phyloP scores from a whole-genome alignment of 768 basidiomycete genomes.

The Boletus rufocinnamomeus region DNA sequence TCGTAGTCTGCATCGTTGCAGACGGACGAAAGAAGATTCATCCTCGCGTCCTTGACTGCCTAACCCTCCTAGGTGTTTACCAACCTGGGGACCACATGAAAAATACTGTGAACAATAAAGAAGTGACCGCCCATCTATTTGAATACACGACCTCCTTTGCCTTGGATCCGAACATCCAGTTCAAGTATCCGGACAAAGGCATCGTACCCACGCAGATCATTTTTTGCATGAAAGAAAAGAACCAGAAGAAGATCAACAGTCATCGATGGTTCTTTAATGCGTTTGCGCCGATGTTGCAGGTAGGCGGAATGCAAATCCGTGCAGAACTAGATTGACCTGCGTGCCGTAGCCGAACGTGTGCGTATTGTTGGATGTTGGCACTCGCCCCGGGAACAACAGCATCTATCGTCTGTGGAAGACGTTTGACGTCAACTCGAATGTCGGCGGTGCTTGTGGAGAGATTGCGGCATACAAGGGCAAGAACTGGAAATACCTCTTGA shows the following conservation, averaged over 20 bases:
- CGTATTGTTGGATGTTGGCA: slow-evolving; percentile 92
- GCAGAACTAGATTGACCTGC: background rate
- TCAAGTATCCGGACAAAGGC: slow-evolving; percentile 89
- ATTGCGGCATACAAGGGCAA: slow-evolving; percentile 91
- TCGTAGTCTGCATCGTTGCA: slow-evolving; percentile 90
- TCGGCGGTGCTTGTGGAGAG: slow-evolving; percentile 97
- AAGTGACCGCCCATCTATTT: slow-evolving; percentile 76
- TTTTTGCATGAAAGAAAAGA: slow-evolving; percentile 89
- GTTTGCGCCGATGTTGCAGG: slow-evolving; percentile 79
- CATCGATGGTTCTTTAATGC: slow-evolving; percentile 99
- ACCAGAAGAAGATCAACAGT: slow-evolving; percentile 96
- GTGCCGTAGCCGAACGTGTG: slow-evolving; percentile 78
- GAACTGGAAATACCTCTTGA: slow-evolving; percentile 77
- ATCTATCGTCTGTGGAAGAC: slow-evolving; percentile 97
- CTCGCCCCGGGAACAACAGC: slow-evolving; percentile 82
- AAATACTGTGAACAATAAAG: slow-evolving; percentile 69
- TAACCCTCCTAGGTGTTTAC: slow-evolving; percentile 92
- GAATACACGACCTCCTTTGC: slow-evolving; percentile 86
- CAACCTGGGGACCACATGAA: slow-evolving; percentile 67
- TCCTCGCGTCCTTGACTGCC: slow-evolving; percentile 81
- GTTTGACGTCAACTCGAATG: slow-evolving; percentile 88
- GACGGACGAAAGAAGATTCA: slow-evolving; percentile 85
- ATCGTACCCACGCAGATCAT: slow-evolving; percentile 95
- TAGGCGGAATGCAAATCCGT: slow-evolving; percentile 31
- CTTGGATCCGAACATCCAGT: slow-evolving; percentile 76